Conservation (phyloP, 2,329 filamentous ascomycete species). For the Pezizomycotina sp. region DNA sequence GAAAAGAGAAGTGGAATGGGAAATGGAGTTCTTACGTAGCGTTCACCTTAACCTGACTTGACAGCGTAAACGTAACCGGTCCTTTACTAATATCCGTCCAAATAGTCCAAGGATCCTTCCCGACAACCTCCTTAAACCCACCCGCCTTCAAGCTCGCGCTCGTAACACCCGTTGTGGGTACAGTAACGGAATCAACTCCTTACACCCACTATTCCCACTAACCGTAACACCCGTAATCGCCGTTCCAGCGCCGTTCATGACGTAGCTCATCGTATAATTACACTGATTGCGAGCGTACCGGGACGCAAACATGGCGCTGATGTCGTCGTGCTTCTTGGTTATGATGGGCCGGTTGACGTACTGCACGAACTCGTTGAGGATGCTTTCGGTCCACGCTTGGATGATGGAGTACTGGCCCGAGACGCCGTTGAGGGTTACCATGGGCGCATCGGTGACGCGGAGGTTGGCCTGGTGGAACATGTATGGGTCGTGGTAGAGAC, state of each 20-base stretch:
- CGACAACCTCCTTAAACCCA: too few relatives aligned
- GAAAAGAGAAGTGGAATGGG: too few relatives aligned
- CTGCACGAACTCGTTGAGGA: constrained; percentile 28
- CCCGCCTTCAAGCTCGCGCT: too few relatives aligned
- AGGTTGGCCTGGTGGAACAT: constrained; percentile 50
- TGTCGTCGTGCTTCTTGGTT: constrained; percentile 42
- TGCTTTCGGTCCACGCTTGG: constrained; percentile 26
- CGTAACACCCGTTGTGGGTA: too few relatives aligned
- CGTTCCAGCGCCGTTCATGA: constrained; percentile 8
- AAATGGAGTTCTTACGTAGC: too few relatives aligned
- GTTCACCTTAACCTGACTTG: too few relatives aligned
- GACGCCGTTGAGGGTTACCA: constrained; percentile 24
- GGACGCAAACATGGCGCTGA: constrained; percentile 36
- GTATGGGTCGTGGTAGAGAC: constrained; percentile 39
- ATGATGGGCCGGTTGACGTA: constrained; percentile 40
- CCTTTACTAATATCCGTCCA: too few relatives aligned
- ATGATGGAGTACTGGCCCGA: constrained; percentile 22
- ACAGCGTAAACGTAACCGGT: too few relatives aligned
- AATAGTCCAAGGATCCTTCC: too few relatives aligned
- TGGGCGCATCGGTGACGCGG: constrained; percentile 9
- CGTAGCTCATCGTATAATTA: constrained; percentile 11
- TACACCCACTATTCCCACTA: constrained; percentile 3
- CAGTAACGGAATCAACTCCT: too few relatives aligned
- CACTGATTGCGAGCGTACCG: constrained; percentile 29
- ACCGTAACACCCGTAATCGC: constrained; percentile 6